These are phyloP conservation scores for Neurospora cerealis DNA, from an alignment of 495 filamentous ascomycete species.

Conservation along the genomic window DNA sequence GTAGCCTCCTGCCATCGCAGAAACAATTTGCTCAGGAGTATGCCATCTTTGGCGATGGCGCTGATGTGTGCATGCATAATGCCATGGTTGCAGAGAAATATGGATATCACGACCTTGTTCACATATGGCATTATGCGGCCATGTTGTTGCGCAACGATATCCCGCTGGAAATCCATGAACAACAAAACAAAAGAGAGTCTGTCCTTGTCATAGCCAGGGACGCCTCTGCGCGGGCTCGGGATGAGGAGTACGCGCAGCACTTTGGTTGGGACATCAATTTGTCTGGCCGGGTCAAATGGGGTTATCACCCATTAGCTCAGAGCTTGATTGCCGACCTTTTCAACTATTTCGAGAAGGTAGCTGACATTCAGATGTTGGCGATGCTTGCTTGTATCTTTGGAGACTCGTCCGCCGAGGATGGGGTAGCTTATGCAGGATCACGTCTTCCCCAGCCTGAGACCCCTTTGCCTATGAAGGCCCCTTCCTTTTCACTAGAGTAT, in stretches of 20 bases:
- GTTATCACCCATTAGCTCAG: conserved; percentile 66
- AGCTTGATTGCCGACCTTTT: conserved; percentile 64
- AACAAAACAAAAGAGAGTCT: conserved; percentile 36
- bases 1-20: conserved; percentile 63
- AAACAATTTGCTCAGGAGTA: conserved; percentile 66
- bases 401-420: conserved; percentile 46
- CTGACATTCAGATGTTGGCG: conserved; percentile 86
- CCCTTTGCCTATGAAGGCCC: conserved; percentile 54
- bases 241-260: conserved; percentile 22
- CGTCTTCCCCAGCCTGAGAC: conserved; percentile 40
- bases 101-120: conserved; percentile 63
- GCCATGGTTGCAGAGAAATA: conserved; percentile 63
- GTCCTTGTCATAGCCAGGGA: conserved; percentile 54
- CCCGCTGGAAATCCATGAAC: conserved; percentile 50
- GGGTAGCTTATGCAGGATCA: conserved; percentile 36
- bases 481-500: conserved; percentile 57
- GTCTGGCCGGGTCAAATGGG: conserved; percentile 71
- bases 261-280: conserved; percentile 16
- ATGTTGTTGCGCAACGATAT: conserved; percentile 68
- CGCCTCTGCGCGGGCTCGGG: conserved; percentile 38
- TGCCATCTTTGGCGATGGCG: conserved; percentile 69
- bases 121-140: conserved; percentile 74
- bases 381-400: conserved; percentile 87
- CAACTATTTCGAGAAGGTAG: conserved; percentile 65
- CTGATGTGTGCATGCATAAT: conserved; percentile 74